Evolutionary conservation across 2,329 filamentous ascomycete genomes (phyloP), one percentile per base, ranked within the genome.

Genomic region (Graphilbum fragrans): DNA sequence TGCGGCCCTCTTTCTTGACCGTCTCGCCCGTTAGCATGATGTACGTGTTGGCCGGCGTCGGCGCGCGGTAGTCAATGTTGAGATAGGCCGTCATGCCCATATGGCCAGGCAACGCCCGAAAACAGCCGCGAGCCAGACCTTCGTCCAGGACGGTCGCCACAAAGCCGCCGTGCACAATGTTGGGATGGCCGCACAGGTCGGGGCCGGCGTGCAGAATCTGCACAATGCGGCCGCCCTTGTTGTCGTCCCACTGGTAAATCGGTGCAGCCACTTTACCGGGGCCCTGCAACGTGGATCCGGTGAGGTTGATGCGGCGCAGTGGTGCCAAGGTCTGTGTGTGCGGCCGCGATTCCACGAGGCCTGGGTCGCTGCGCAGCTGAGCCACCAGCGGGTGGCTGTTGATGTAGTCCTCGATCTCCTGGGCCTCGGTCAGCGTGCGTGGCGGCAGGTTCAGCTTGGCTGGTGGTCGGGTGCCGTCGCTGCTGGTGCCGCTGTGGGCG

Each of bases 81-180:
- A 98, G 65, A 55, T 80, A 90, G 39, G 90, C 92, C 33, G 92
- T 96, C 58, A 95, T 72, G 46, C 81, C 80, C 48, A 92, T 75
- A 51, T 86, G 84, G 56, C 90, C 86, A 23, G 90, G 90, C 54
- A 96, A 67, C 20, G 86, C 86, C 5, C 77, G 79, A 61, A 96
- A 94, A 56, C 85, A 93, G 60, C 86, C 93, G 41, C 86, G 72
- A 25, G 84, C 90, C 35, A 96, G 66, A 0, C 86, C 86, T 60
- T 96, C 90, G 56, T 96, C 90, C 41, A 96, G 66, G 57, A 96
- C 72, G 12, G 90, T 95, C n/a, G 90, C 90, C 43, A 96, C 66
- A 49, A 94, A 65, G 0, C 90, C 90, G 39, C 90, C 90, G 58
- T 96, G 92, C 7, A 95, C 74, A 47, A 96, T 86, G 3, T 84